phyloP scores from a whole-genome alignment of 805 yeast species.

The Hemisphaericaspora nanyangensis region DNA sequence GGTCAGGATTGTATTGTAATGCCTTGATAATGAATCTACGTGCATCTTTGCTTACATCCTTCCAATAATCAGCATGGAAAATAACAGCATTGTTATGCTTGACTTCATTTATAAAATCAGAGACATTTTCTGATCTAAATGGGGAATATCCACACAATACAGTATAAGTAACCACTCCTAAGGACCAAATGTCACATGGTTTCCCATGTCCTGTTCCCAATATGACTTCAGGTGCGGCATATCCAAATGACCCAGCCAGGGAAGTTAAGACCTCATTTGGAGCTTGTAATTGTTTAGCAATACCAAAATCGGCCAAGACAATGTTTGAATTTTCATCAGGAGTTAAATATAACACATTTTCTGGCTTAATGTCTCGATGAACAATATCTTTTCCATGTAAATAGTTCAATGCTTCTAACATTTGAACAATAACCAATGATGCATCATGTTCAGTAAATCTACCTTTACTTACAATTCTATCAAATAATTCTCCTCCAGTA shows the following conservation, averaged over 20 bases:
- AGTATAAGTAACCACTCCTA: slow-evolving; percentile 91
- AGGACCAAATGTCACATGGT: slow-evolving; percentile 94
- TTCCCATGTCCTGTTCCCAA: slow-evolving; percentile 84
- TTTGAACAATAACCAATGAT: slow-evolving; percentile 64
- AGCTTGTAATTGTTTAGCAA: slow-evolving; percentile 69
- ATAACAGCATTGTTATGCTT: slow-evolving; percentile 67
- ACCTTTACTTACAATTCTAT: slow-evolving; percentile 76
- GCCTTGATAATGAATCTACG: slow-evolving; percentile 71
- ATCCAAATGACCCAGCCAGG: slow-evolving; percentile 91
- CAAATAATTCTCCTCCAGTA: slow-evolving; percentile 93
- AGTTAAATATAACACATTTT: slow-evolving; percentile 75
- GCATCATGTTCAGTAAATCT: slow-evolving; percentile 90
- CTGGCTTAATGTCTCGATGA: slow-evolving; percentile 94
- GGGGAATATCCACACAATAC: slow-evolving; percentile 91
- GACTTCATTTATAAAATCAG: slow-evolving; percentile 79
- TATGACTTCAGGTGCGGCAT: slow-evolving; percentile 95
- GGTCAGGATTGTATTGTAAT: slow-evolving; percentile 61
- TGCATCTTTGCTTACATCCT: slow-evolving; percentile 73
- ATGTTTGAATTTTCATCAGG: slow-evolving; percentile 55
- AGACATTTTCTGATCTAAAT: slow-evolving; percentile 77
- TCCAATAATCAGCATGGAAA: slow-evolving; percentile 88
- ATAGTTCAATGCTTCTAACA: slow-evolving; percentile 74
- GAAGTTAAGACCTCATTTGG: slow-evolving; percentile 60
- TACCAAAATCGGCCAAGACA: slow-evolving; percentile 94
- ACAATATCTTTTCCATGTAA: slow-evolving; percentile 76